Evolutionary conservation across 441 rosid species (phyloP).

Genomic region (Bocquillonia castaneifolia): DNA sequence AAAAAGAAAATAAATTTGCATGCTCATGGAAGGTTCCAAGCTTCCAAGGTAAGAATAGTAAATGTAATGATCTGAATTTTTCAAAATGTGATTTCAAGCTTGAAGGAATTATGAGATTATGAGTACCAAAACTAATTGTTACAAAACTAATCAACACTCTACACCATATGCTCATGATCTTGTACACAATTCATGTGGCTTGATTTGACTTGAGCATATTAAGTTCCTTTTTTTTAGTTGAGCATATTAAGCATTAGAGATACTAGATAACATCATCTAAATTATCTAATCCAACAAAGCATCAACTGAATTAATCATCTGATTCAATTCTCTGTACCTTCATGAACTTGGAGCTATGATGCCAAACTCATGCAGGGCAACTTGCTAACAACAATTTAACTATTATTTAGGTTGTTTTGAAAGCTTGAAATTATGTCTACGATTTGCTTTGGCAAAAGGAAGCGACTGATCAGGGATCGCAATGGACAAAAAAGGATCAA

Average conservation of each 20-base stretch:
- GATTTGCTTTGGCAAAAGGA: too few relatives aligned
- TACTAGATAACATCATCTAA: neutral
- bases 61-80: neutral
- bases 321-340: neutral
- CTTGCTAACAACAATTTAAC: too few relatives aligned
- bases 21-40: neutral
- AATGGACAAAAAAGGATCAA: neutral
- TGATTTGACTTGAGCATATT: too few relatives aligned
- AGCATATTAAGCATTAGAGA: too few relatives aligned
- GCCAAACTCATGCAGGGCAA: neutral
- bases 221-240: too few relatives aligned
- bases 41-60: neutral
- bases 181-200: too few relatives aligned
- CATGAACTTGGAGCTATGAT: neutral
- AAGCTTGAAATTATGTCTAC: neutral
- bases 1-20: neutral
- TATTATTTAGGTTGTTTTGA: neutral
- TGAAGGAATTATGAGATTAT: neutral
- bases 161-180: too few relatives aligned
- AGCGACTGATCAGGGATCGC: neutral
- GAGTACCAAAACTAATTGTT: neutral
- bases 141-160: too few relatives aligned
- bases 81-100: neutral
- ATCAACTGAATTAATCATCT: neutral
- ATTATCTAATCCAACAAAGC: neutral